Base-by-base conservation (phyloP, 176 grass and related monocot genomes). In the Oryza nivara region DNA sequence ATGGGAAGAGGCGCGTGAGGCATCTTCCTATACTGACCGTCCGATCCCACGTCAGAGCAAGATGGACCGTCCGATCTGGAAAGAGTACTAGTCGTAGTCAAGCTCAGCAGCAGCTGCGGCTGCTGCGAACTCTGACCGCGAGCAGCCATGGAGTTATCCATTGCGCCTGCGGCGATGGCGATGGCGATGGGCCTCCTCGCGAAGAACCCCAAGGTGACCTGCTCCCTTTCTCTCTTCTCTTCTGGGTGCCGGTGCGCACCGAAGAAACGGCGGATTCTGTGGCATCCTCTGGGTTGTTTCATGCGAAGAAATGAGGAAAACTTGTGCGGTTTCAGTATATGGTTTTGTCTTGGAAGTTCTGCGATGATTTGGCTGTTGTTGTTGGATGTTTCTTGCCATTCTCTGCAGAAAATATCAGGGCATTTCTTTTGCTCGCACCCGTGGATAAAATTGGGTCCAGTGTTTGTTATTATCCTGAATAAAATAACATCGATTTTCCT, bases 81-180 rank as follows among this genome's bases (percentile, higher is more conserved):
- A 66, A 22, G 30, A 3, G 70, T 16, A 38, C 3, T 11, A 7
- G 52, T 7, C 19, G 19, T 22, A 20, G 54, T 8, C 54, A 0
- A 60, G 17, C 4, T 4, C 17, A 20, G 9, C 19, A 9, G 56
- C 78, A 8, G 25, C 65, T 15, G 36, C 35, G 0, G 5, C 36
- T 7, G 36, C 36, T 38, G 36, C 36, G 36, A 38, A 38, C 36
- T 70, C 67, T 32, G 25, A 71, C 12, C 6, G n/a, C 26, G 35
- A 60, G 20, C 45, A 46, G 67, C 79, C 35, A 78, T 90, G 84
- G 84, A 90, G 74, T 68, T 74, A 86, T 86, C 84, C 68, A 67
- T 66, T 73, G 14, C 14, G 65, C 20, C 74, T 5, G 84, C 79
- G 68, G 28, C 38, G 40, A 41, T 41, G 52, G 28, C 38, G 40